These are phyloP conservation scores for Tremellales sp. DNA, from an alignment of 1,284 basidiomycete species.

Conservation along the genomic window DNA sequence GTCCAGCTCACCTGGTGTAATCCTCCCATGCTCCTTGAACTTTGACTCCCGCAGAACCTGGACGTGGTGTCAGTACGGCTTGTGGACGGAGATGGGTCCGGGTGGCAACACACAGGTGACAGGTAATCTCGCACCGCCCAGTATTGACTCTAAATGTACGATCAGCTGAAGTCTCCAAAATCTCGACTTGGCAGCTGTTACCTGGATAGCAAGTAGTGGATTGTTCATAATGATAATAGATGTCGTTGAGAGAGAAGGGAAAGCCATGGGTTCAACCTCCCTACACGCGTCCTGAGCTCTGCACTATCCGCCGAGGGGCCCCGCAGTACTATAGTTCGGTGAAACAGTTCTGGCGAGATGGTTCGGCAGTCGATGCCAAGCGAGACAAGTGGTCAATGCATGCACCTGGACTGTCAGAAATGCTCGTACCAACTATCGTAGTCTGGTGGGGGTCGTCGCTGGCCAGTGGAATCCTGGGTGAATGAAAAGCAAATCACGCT, in stretches of 20 bases:
- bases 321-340: too few relatives aligned
- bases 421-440: too few relatives aligned
- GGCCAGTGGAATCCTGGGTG: too few relatives aligned
- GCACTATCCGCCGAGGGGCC: background rate
- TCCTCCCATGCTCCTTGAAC: conserved; percentile 97
- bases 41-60: conserved; percentile 96
- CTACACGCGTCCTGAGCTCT: background rate
- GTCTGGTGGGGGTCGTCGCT: too few relatives aligned
- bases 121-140: conserved; percentile 96
- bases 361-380: too few relatives aligned
- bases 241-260: background rate
- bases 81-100: background rate
- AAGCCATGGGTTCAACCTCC: background rate
- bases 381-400: too few relatives aligned
- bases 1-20: conserved; percentile 73
- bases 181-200: conserved; percentile 11
- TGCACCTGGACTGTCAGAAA: too few relatives aligned
- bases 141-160: conserved; percentile 65
- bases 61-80: conserved; percentile 1
- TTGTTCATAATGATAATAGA: conserved; percentile 36
- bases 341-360: too few relatives aligned
- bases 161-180: conserved; percentile 10
- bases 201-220: conserved; percentile 49
- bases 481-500: too few relatives aligned
- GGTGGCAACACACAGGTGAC: conserved; percentile 64